These are phyloP conservation scores for Macrophomina phaseolina DNA, from an alignment of 2,329 filamentous ascomycete species.

Conservation along the genomic window DNA sequence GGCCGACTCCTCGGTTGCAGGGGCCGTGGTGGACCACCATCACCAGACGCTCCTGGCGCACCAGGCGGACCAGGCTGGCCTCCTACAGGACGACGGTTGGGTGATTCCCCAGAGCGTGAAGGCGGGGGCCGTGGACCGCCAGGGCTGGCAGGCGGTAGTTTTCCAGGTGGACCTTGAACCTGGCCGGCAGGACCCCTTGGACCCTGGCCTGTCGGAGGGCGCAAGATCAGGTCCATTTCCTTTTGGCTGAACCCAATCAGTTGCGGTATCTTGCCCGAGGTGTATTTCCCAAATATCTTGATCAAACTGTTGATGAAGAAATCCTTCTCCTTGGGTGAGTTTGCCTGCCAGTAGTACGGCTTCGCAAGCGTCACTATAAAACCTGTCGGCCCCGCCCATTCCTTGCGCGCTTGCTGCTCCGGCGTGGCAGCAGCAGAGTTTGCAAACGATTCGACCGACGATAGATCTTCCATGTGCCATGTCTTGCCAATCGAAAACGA, in stretches of 20 bases:
- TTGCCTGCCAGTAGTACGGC: slow-evolving; percentile 95
- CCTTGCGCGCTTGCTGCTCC: slow-evolving; percentile 65
- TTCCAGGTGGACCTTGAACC: slow-evolving; percentile 5
- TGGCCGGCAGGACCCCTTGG: slow-evolving; percentile 26
- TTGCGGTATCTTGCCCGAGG: slow-evolving; percentile 79
- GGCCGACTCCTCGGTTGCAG: slow-evolving; percentile 33
- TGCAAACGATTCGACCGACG: slow-evolving; percentile 81
- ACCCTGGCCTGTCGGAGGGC: slow-evolving; percentile 38
- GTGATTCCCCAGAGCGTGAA: slow-evolving; percentile 25
- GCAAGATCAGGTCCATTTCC: slow-evolving; percentile 78
- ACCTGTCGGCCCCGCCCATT: slow-evolving; percentile 83
- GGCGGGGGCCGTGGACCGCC: slow-evolving; percentile 15
- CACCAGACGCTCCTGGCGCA: background rate
- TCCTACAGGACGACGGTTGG: slow-evolving; percentile 19
- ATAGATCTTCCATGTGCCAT: slow-evolving; percentile 93
- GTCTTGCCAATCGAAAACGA: slow-evolving; percentile 98
- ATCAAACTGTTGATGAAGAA: slow-evolving; percentile 97
- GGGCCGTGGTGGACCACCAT: slow-evolving; percentile 18
- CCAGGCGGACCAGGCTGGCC: background rate
- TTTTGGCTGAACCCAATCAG: slow-evolving; percentile 81
- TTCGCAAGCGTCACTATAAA: slow-evolving; percentile 91
- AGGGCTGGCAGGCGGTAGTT: slow-evolving; percentile 30
- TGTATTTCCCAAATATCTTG: slow-evolving; percentile 97
- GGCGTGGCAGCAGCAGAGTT: slow-evolving; percentile 63
- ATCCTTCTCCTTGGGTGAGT: slow-evolving; percentile 94